A percentile compares a stretch with the other conserved stretches of the same genome.
Evolutionary conservation across 257 asterid genomes (phyloP).

Genomic region (Knoxia roxburghii): DNA sequence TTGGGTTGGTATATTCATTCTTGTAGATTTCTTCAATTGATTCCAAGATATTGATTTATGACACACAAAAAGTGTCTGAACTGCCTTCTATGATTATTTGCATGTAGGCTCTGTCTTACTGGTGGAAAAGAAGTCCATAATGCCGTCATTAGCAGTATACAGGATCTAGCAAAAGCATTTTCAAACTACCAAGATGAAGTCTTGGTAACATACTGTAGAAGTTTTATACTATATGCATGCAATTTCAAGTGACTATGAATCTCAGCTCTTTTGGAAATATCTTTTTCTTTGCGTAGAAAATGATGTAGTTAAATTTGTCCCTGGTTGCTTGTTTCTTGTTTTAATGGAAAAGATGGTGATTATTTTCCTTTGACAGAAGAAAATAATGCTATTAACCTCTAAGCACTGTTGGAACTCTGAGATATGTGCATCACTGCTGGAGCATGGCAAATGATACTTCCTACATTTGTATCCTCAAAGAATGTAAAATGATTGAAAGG

Average conservation of each 20-base stretch:
- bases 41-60: constrained; percentile 4
- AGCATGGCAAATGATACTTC: not conserved
- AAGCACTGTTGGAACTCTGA: not conserved
- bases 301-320: not conserved
- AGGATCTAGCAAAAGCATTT: constrained; percentile 87
- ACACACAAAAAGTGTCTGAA: not conserved
- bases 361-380: not conserved
- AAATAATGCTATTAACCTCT: not conserved
- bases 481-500: not conserved
- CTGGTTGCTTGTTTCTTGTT: not conserved
- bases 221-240: not conserved
- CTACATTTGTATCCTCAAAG: not conserved
- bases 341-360: not conserved
- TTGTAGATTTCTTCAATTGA: not conserved
- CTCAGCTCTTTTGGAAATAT: not conserved
- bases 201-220: constrained; percentile 44
- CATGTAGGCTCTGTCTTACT: constrained; percentile 76
- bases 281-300: not conserved
- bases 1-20: constrained; percentile 50
- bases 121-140: constrained; percentile 94
- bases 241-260: not conserved
- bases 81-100: constrained; percentile 19
- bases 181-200: constrained; percentile 90
- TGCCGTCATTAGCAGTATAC: constrained; percentile 95
- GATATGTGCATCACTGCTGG: not conserved